These are phyloP conservation scores for Elaeis guineensis DNA, from an alignment of 176 grass and related monocot species.

Conservation along the genomic window DNA sequence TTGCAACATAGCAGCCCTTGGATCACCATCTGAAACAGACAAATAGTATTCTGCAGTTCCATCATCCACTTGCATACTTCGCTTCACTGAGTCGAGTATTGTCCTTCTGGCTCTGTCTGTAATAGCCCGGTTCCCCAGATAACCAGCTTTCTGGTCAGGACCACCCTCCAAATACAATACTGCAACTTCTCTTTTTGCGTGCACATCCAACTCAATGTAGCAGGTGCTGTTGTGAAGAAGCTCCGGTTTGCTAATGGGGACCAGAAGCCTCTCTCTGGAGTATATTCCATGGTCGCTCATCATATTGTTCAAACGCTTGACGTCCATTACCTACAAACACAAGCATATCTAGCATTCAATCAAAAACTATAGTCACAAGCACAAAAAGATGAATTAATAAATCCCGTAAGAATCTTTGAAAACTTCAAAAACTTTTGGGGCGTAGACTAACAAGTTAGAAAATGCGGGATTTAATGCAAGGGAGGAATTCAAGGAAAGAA, in stretches of 20 bases:
- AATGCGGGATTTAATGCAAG: too few species aligned
- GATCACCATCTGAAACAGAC: slow-evolving; percentile 64
- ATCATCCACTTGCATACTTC: slow-evolving; percentile 67
- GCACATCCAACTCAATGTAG: slow-evolving; percentile 82
- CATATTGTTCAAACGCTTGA: slow-evolving; percentile 94
- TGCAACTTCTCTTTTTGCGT: slow-evolving; percentile 79
- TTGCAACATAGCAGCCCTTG: slow-evolving; percentile 73
- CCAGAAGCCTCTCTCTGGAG: slow-evolving; percentile 77
- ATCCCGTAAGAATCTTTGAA: too few species aligned
- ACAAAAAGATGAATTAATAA: too few species aligned
- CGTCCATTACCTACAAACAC: slow-evolving; percentile 48
- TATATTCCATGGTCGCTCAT: slow-evolving; percentile 98
- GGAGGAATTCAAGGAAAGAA: too few species aligned
- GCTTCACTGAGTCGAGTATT: slow-evolving; percentile 63
- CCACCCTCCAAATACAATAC: slow-evolving; percentile 55
- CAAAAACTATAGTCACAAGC: too few species aligned
- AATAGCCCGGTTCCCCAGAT: slow-evolving; percentile 2
- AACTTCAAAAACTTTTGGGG: too few species aligned
- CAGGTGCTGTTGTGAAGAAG: slow-evolving; percentile 61
- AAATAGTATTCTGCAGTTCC: slow-evolving; percentile 91
- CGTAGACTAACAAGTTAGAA: too few species aligned
- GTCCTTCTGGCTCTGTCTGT: slow-evolving; percentile 33
- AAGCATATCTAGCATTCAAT: not conserved
- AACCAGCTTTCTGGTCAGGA: slow-evolving; percentile 26
- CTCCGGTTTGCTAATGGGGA: slow-evolving; percentile 53